A percentile compares a stretch with the other conserved stretches of the same genome.
Conservation (phyloP, 139 green algal genomes). For the Microglena sp. region DNA sequence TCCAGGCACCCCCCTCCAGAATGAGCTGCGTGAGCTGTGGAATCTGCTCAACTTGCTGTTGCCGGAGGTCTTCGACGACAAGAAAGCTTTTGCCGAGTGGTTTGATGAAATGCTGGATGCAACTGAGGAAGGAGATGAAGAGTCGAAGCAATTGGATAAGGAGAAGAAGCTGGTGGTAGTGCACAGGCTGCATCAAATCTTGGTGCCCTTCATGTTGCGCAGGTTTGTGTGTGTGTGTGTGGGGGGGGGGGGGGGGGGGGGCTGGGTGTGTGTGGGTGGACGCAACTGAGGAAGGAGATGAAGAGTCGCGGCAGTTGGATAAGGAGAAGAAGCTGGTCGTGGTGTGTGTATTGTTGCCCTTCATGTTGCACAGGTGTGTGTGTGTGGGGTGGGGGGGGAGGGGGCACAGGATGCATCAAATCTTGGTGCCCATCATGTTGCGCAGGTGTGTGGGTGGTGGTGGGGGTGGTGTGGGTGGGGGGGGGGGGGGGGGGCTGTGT, state of each 20-base stretch:
- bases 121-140: slow-evolving; percentile 4
- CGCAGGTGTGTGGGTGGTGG: neutral
- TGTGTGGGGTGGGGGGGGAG: too few species aligned
- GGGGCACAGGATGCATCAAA: too few species aligned
- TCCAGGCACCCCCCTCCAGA: slow-evolving; percentile 57
- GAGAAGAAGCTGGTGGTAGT: slow-evolving; percentile 88
- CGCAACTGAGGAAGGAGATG: slow-evolving; percentile 12
- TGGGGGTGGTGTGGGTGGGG: too few species aligned
- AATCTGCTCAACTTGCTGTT: neutral
- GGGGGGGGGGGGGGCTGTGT: too few species aligned
- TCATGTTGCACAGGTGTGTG: slow-evolving; percentile 89
- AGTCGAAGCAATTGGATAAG: slow-evolving; percentile 20
- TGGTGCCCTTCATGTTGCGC: slow-evolving; percentile 97
- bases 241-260: too few species aligned
- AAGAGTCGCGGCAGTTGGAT: slow-evolving; percentile 17
- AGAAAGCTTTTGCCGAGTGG: slow-evolving; percentile 81
- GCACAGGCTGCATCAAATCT: slow-evolving; percentile 74
- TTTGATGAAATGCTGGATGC: slow-evolving; percentile 61
- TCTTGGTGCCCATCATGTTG: neutral
- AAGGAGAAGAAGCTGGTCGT: slow-evolving; percentile 84
- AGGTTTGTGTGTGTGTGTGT: slow-evolving; percentile 48
- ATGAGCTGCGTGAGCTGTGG: slow-evolving; percentile 87
- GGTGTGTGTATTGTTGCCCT: slow-evolving; percentile 85
- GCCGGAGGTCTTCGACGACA: slow-evolving; percentile 88
- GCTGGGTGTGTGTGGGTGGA: too few species aligned